Evolutionary conservation across 768 basidiomycete genomes (phyloP).

Genomic region (Suillus subaureus): DNA sequence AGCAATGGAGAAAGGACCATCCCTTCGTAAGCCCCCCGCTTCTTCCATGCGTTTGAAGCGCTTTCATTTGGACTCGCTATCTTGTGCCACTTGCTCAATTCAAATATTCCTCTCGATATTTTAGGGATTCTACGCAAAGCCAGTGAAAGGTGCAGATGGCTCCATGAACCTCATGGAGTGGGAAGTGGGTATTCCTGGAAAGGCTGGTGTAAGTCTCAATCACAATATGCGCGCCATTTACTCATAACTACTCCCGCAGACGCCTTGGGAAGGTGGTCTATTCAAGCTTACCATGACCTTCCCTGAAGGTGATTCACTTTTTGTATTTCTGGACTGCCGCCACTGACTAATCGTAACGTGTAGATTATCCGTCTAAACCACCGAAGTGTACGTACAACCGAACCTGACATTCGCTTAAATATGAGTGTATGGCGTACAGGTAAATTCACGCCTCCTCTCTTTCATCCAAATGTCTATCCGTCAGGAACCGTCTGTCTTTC

Average conservation of each 20-base stretch:
- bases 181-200: conserved; percentile 99
- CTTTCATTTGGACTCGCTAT: conserved; percentile 13
- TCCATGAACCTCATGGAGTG: conserved; percentile 97
- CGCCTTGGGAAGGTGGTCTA: conserved; percentile 95
- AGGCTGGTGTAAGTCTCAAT: conserved; percentile 64
- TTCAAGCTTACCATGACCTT: conserved; percentile 94
- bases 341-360: conserved; percentile 17
- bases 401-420: conserved; percentile 4
- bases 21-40: conserved; percentile 76
- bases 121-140: conserved; percentile 97
- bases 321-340: background rate
- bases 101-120: conserved; percentile 10
- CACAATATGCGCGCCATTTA: conserved; percentile 13
- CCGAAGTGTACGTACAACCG: conserved; percentile 73
- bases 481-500: conserved; percentile 98
- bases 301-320: conserved; percentile 74
- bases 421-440: conserved; percentile 49
- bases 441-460: conserved; percentile 94
- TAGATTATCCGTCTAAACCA: conserved; percentile 94
- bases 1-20: conserved; percentile 99
- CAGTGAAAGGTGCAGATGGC: conserved; percentile 86
- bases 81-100: background rate
- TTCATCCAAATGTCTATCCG: conserved; percentile 98
- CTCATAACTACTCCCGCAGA: conserved; percentile 50
- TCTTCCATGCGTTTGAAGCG: background rate